Base-by-base conservation (phyloP, 805 yeast species). In the Nakazawaea siamensis region DNA sequence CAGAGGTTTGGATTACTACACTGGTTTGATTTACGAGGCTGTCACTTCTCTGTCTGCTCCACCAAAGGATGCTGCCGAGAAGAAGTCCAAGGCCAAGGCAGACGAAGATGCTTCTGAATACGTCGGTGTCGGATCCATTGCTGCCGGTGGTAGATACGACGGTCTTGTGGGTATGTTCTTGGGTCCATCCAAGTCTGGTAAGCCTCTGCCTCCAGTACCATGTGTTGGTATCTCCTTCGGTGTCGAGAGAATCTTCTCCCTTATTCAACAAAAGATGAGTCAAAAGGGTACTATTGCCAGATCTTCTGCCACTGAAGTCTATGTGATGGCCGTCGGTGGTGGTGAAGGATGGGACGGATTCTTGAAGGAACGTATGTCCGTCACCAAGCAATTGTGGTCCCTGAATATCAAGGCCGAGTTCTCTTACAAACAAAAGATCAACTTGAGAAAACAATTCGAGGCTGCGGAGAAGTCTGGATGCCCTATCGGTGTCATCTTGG, bases 71-170 rank as follows among this genome's bases (percentile, higher is more conserved):
- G 92, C 92, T 6, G 66, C 65, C 24, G 87, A 74, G 56, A 64
- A 77, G 57, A 80, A 75, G 55, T 66, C 59, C 14, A 62, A 61
- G 47, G 52, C 55, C 15, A 52, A 54, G 31, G 83, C 71, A 13
- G 90, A 73, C 34, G 96, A 86, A 46, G 97, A 92, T 58, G 96
- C 95, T 38, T 83, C 94, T 35, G 97, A 85, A 44, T 86, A 83
- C 49, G 97, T 92, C 36, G 98, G 98, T 48, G 95, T 90, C 28
- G 98, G 98, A 24, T 92, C 98, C 5, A 87, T 92, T 51, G 95
- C 96, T 34, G 98, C 95, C 33, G 98, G 98, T 63, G 98, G 98
- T 45, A 84, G 98, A 60, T 92, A 92, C 60, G 98, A 92, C 59
- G 81, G 82, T 50, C 73, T 92, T 41, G 97, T 92, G 25, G 96